Evolutionary conservation across 2,329 filamentous ascomycete genomes (phyloP).

Genomic region (Xylaria sp.): DNA sequence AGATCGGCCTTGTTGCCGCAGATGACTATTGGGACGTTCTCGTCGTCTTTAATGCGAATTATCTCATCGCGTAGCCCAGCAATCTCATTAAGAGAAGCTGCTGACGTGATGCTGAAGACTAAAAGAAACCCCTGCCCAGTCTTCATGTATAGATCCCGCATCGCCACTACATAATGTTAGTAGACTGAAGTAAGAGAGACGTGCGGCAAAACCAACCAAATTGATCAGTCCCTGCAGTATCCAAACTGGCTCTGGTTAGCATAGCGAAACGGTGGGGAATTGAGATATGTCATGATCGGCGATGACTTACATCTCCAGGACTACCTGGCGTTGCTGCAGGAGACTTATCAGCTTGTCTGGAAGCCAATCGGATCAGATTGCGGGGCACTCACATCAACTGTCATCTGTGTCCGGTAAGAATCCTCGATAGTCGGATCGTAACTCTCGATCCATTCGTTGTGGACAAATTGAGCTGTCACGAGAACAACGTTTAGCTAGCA

Average conservation of each 20-base stretch:
- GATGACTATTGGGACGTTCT: conserved; percentile 85
- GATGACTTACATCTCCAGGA: conserved; percentile 82
- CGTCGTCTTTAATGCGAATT: conserved; percentile 88
- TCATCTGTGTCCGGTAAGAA: conserved; percentile 77
- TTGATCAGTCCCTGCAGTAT: conserved; percentile 91
- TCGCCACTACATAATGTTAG: conserved; percentile 60
- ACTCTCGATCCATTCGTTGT: conserved; percentile 93
- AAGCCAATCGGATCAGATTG: conserved; percentile 33
- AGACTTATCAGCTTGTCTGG: conserved; percentile 49
- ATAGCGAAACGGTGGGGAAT: conserved; percentile 40
- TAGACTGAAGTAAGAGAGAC: conserved; percentile 21
- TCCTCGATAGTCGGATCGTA: conserved; percentile 84
- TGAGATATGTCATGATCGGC: conserved; percentile 26
- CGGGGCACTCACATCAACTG: conserved; percentile 79
- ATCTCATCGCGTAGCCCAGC: conserved; percentile 87
- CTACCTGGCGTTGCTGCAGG: conserved; percentile 80
- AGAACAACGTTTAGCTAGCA: conserved; percentile 36
- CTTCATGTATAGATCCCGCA: conserved; percentile 91
- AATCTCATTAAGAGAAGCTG: conserved; percentile 84
- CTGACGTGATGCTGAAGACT: conserved; percentile 90
- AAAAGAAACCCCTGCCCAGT: conserved; percentile 91
- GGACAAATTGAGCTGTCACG: conserved; percentile 83
- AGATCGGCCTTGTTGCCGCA: conserved; percentile 93
- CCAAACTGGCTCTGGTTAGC: conserved; percentile 66
- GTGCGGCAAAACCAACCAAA: conserved; percentile 74